Percentiles rank a stretch among this genome's conserved stretches.
phyloP scores from a whole-genome alignment of 495 filamentous ascomycete species.

The Penicillium maclennaniae region DNA sequence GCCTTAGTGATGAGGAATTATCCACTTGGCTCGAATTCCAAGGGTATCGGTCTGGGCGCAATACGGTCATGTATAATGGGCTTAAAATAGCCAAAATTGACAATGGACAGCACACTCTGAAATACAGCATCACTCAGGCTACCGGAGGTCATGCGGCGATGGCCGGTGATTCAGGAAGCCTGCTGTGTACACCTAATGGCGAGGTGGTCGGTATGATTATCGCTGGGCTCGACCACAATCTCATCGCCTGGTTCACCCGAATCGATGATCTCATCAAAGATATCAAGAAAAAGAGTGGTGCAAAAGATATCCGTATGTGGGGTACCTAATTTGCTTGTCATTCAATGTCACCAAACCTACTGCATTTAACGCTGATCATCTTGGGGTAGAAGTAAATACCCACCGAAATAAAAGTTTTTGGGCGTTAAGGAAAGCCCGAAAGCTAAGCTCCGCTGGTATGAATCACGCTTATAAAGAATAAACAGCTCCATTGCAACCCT shows the following conservation, averaged over 20 bases:
- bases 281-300: background rate
- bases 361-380: too few species aligned
- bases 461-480: too few species aligned
- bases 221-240: background rate
- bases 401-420: too few species aligned
- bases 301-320: background rate
- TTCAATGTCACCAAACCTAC: too few species aligned
- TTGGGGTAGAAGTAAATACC: too few species aligned
- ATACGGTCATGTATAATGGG: background rate
- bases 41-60: slow-evolving; percentile 2
- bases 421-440: too few species aligned
- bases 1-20: too few species aligned
- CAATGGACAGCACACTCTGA: background rate
- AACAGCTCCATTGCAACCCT: too few species aligned
- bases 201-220: slow-evolving; percentile 1
- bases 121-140: background rate
- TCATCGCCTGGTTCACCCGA: background rate
- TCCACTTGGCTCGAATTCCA: background rate
- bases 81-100: background rate
- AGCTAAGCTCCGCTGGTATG: too few species aligned
- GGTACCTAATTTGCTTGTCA: too few species aligned
- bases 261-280: slow-evolving; percentile 1
- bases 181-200: background rate
- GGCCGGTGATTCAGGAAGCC: background rate
- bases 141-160: background rate